Base-by-base conservation (phyloP, 176 grass and related monocot species). In the Ampelocalamus luodianensis region DNA sequence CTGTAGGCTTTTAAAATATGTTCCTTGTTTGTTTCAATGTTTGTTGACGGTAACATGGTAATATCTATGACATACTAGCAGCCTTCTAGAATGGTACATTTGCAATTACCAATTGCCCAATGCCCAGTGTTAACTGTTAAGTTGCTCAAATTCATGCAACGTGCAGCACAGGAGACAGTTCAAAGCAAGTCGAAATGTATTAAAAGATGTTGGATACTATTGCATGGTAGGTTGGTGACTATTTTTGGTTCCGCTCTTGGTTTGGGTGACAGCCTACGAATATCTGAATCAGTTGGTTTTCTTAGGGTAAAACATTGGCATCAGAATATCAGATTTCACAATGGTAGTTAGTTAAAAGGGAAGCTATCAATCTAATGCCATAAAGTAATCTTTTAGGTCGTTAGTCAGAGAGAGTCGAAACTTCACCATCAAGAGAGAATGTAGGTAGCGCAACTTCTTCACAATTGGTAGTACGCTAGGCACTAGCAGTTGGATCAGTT, bases 381-480 rank as follows among this genome's bases (percentile, higher is more conserved):
- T 20, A 9, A 8, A 65, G 17, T 56, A 37, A 65, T 53, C 7
- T 37, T 53, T 62, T 63, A 16, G 8, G 11, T 50, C 40, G 0
- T 76, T 24, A 29, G 29, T 29, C 29, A 29, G 29, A 38, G 79
- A 29, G 29, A 38, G 79, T 26, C 18, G n/a, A 71, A 70, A 77
- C 53, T 61, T 83, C 53, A 27, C 51, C 59, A 40, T 88, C 79
- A 71, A 71, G 22, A 50, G 17, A 70, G 55, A 51, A 14, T 54
- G 16, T 88, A 71, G 65, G 64, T 71, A n/a, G 79, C 16, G 26
- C 42, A 54, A 50, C 43, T 70, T 32, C 54, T 71, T 83, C 68
- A 74, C 58, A 79, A 3, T 60, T 69, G 61, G 65, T 80, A 40
- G 59, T 16, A 3, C 9, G 11, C n/a, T 55, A 29, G 29, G 29